Evolutionary conservation across 441 rosid species (phyloP).

Genomic region (Brassica hybrid): DNA sequence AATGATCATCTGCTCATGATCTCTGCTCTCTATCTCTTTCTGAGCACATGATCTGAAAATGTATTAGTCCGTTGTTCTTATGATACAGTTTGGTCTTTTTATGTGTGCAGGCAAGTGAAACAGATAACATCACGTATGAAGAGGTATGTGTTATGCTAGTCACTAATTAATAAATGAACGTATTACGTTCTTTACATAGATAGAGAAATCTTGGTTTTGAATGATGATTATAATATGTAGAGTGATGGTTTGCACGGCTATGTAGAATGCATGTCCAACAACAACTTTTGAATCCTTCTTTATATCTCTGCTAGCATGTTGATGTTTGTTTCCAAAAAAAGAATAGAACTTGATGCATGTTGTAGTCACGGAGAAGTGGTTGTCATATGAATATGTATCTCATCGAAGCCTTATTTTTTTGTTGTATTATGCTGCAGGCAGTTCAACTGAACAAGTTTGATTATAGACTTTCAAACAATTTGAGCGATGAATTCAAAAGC

Average conservation of each 20-base stretch:
- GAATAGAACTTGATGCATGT: neutral
- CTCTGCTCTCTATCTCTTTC: conserved; percentile 23
- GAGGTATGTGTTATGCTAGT: conserved; percentile 38
- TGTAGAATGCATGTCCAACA: conserved; percentile 36
- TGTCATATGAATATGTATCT: conserved; percentile 23
- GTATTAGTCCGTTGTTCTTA: neutral
- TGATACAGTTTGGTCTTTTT: neutral
- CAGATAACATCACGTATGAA: conserved; percentile 37
- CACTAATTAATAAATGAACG: neutral
- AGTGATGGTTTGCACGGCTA: conserved; percentile 96
- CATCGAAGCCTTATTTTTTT: conserved; percentile 26
- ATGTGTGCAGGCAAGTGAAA: conserved; percentile 30
- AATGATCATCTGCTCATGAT: neutral
- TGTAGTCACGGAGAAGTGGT: conserved; percentile 3
- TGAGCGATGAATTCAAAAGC: conserved; percentile 75
- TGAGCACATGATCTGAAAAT: conserved; percentile 1
- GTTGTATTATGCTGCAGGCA: conserved; percentile 51
- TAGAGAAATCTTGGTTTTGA: neutral
- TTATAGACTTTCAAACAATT: conserved; percentile 85
- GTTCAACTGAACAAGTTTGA: conserved; percentile 91
- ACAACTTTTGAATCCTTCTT: neutral
- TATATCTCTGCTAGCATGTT: conserved; percentile 10
- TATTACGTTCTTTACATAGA: neutral
- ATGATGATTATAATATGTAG: conserved; percentile 37
- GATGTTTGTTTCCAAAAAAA: conserved; percentile 8